A percentile compares a stretch with the other conserved stretches of the same genome.
Conservation (phyloP, 768 basidiomycete genomes). For the Auricularia cornea region DNA sequence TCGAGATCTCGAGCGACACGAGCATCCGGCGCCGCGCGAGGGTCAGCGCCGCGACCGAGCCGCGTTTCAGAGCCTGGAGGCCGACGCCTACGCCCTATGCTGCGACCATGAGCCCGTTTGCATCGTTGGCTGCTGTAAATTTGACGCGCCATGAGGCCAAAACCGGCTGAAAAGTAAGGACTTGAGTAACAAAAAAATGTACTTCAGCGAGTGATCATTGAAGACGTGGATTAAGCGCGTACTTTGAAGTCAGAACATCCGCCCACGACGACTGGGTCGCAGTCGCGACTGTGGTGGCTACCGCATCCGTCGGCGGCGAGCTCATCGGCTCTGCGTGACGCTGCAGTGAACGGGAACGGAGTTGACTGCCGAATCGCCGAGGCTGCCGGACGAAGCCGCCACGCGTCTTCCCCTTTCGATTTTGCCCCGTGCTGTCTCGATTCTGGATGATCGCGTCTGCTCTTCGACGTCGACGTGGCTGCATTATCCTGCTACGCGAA, state of each 20-base stretch:
- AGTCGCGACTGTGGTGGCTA: too few species aligned
- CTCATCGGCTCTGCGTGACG: too few species aligned
- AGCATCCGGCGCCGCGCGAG: conserved; percentile 84
- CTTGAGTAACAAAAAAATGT: conserved; percentile 34
- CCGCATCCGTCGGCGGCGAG: too few species aligned
- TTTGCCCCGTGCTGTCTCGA: too few species aligned
- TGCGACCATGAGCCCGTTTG: neutral
- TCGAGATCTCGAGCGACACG: conserved; percentile 91
- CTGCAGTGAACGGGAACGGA: too few species aligned
- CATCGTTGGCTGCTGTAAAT: too few species aligned
- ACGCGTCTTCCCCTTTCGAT: too few species aligned
- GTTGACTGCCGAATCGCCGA: too few species aligned
- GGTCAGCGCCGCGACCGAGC: conserved; percentile 56
- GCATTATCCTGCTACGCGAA: too few species aligned
- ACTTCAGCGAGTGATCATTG: neutral
- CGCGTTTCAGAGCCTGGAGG: conserved; percentile 65
- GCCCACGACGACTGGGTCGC: neutral
- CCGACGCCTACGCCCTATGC: conserved; percentile 76
- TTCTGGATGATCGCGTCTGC: too few species aligned
- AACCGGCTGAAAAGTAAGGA: conserved; percentile 96
- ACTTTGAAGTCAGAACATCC: neutral
- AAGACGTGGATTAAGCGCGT: neutral
- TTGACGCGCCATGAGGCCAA: conserved; percentile 80
- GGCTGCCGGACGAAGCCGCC: too few species aligned
- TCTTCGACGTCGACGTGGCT: too few species aligned